Base-by-base conservation (phyloP, 2,329 filamentous ascomycete genomes). In the Talaromyces verruculosus region DNA sequence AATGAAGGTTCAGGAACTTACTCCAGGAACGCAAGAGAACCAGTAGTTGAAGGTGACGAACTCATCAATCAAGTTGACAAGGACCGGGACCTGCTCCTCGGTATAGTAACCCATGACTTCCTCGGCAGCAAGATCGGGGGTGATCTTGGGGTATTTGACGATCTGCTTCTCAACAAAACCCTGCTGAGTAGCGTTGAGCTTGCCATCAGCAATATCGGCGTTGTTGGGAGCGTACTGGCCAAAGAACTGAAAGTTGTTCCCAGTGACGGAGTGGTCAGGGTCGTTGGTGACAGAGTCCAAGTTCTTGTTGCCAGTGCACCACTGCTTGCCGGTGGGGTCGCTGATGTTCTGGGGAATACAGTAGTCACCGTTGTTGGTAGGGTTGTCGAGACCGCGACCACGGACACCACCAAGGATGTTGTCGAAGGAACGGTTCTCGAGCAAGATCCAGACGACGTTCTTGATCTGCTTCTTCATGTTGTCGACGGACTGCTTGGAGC, bases 31-130 rank as follows among this genome's bases (percentile, higher is more conserved):
- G 64, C 77, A 77, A 43, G 78, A 80, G 71, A 80, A 76, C 80
- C 80, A 82, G 72, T 79, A 74, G 74, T 82, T 81, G 64, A 82
- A 82, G 11, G 77, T 78, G 13, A 76, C 70, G 65, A 76, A 82
- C 67, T 81, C 78, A 63, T 82, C 74, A 35, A 75, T 74, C 66
- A 82, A 68, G 7, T 72, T 65, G 22, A 76, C 79, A 60, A 82
- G 73, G 60, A 81, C 76, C 1, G 79, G 80, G 2, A 82, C 75
- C 71, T 82, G 74, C 0, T 75, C 73, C 66, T 80, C 78, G 1
- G 78, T 77, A 67, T 82, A 82, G 67, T 82, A 82, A 73, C 80
- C 77, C 70, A 82, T 76, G 53, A 81, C 79, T 70, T 82, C 76
- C 53, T 73, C 72, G 17, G 77, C 75, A 3, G 72, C 72, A n/a